Evolutionary conservation across 495 filamentous ascomycete genomes (phyloP).

Genomic region (Astrothelium macrocarpum): DNA sequence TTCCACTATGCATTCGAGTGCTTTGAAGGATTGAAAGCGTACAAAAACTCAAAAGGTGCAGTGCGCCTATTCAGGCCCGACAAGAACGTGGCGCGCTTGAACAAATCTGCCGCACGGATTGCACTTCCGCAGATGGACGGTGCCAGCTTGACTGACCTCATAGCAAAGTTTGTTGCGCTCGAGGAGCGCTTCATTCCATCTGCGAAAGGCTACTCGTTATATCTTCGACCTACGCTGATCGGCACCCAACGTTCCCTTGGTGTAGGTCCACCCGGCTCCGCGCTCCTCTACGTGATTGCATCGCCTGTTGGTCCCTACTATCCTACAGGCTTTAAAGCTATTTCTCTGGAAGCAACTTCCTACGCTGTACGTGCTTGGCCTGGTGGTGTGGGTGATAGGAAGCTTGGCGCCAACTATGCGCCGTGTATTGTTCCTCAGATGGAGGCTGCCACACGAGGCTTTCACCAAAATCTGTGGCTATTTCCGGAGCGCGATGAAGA

Average conservation of each 20-base stretch:
- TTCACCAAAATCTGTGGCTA: conserved; percentile 97
- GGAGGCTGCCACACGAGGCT: conserved; percentile 77
- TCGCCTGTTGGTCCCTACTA: conserved; percentile 97
- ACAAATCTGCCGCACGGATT: conserved; percentile 80
- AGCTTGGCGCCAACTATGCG: conserved; percentile 96
- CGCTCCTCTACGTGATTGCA: conserved; percentile 87
- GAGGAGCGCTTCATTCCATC: conserved; percentile 85
- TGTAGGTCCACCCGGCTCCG: conserved; percentile 80
- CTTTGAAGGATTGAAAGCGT: conserved; percentile 99
- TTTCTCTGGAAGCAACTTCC: conserved; percentile 85
- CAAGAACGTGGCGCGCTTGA: conserved; percentile 90
- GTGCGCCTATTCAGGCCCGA: conserved; percentile 88
- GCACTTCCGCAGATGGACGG: conserved; percentile 76
- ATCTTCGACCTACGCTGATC: conserved; percentile 93
- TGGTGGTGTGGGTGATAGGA: conserved; percentile 92
- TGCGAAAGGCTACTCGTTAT: conserved; percentile 76
- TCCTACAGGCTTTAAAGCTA: conserved; percentile 93
- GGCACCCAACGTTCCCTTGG: conserved; percentile 90
- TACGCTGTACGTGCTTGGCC: conserved; percentile 97
- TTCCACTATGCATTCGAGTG: conserved; percentile 97
- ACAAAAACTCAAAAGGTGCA: conserved; percentile 64
- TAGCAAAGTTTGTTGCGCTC: conserved; percentile 65
- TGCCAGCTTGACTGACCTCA: conserved; percentile 62
- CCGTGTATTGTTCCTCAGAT: conserved; percentile 91
- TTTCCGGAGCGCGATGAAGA: conserved; percentile 91